Conservation (phyloP, 1,284 basidiomycete species). For the Ceratobasidium sp. region DNA sequence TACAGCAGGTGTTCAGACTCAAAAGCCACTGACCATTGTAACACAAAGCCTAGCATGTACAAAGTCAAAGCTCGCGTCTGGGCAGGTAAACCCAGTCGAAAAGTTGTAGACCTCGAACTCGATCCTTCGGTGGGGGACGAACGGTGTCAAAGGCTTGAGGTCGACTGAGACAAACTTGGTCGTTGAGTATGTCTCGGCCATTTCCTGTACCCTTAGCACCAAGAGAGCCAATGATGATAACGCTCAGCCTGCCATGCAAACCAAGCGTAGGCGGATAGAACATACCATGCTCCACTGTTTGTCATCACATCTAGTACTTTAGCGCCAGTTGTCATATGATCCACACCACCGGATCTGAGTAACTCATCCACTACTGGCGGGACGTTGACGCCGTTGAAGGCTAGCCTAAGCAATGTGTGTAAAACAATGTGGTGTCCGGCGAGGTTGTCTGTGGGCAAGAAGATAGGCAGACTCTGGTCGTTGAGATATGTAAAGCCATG, state of each 20-base stretch:
- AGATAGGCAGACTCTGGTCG: constrained; percentile 13
- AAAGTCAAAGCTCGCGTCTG: constrained; percentile 10
- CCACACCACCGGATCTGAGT: not conserved
- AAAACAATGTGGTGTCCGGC: not conserved
- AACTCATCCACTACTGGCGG: constrained; percentile 3
- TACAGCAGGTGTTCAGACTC: not conserved
- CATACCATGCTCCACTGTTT: constrained; percentile 15
- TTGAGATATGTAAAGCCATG: not conserved
- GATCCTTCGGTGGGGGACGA: constrained; percentile 10
- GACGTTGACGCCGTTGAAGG: not conserved
- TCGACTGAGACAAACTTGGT: constrained; percentile 14
- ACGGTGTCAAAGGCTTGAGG: not conserved
- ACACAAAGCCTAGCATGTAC: constrained; percentile 7
- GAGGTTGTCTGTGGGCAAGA: constrained; percentile 1
- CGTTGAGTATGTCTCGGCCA: not conserved
- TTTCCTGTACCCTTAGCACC: constrained; percentile 2
- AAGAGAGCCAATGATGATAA: not conserved
- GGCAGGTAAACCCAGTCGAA: not conserved
- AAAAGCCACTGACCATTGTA: not conserved
- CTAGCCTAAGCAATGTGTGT: not conserved
- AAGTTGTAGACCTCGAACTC: constrained; percentile 21
- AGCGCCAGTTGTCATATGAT: not conserved
- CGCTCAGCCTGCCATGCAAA: too few species aligned
- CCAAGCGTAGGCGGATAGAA: not conserved
- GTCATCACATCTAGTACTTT: constrained; percentile 11